Evolutionary conservation across 768 basidiomycete genomes (phyloP).

Genomic region (Sporobolomyces roseus): DNA sequence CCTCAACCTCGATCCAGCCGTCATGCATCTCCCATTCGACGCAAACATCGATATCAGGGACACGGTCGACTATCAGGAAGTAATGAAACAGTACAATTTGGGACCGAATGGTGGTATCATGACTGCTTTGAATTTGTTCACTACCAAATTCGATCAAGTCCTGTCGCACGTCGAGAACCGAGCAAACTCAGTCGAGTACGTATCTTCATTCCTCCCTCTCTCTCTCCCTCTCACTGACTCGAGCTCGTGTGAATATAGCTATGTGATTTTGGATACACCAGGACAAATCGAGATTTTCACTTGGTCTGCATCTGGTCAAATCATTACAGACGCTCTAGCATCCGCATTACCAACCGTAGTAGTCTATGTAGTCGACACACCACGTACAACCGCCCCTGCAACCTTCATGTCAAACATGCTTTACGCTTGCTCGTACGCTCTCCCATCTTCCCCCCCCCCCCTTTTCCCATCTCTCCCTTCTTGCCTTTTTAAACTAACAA

Average conservation of each 20-base stretch:
- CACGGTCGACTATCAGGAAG: constrained; percentile 93
- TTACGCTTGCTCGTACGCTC: constrained; percentile 86
- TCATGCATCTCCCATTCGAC: constrained; percentile 82
- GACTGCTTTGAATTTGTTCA: constrained; percentile 94
- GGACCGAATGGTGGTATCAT: constrained; percentile 97
- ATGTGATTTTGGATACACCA: constrained; percentile 92
- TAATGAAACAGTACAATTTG: constrained; percentile 99
- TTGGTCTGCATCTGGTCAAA: constrained; percentile 97
- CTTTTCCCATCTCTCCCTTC: background rate
- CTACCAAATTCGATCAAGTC: constrained; percentile 98
- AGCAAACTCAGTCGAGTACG: constrained; percentile 80
- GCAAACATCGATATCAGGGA: constrained; percentile 98
- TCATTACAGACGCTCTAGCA: constrained; percentile 95
- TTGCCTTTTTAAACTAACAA: too few species aligned
- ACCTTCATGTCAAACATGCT: constrained; percentile 99
- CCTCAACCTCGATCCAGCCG: constrained; percentile 96
- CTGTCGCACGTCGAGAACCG: constrained; percentile 84
- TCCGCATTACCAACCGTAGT: constrained; percentile 88
- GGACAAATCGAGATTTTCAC: constrained; percentile 99
- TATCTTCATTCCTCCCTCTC: constrained; percentile 35
- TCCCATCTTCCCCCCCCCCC: too few species aligned
- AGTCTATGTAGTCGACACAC: constrained; percentile 96
- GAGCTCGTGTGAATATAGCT: constrained; percentile 57
- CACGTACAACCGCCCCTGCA: constrained; percentile 84
- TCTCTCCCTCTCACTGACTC: background rate